Evolutionary conservation across 306 rosid genomes (phyloP), one percentile per base, ranked within the genome.

Genomic region (Acacia confusa): DNA sequence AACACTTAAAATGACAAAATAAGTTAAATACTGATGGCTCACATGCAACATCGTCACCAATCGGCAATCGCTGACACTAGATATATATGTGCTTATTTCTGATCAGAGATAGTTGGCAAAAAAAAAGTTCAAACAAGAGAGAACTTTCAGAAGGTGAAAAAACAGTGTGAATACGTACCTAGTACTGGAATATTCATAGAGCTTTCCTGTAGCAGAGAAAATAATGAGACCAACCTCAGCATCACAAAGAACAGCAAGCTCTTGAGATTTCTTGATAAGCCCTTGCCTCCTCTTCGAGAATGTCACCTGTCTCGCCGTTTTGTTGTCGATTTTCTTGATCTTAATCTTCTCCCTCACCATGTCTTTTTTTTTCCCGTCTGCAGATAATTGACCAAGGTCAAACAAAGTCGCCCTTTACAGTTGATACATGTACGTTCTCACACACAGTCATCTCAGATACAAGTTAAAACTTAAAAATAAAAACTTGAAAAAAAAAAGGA

Each of bases 251-350:
- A 71, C 77, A 17, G 77, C 32, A 3, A 72, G 77, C 44, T 72
- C 77, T 30, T 72, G 27, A 17, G 77, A 64, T 72, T 72, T 72
- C 77, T 72, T 72, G 28, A 72, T 28, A 25, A 72, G 64, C 28
- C 77, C 77, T 28, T 45, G 63, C 19, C 77, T 72, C 44, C 77
- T 72, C 77, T 72, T 72, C 9, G 77, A 72, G 64, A 72, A 72
- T 16, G 77, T 72, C 63, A 48, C 77, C 45, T 72, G 77, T 27
- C 77, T 72, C 64, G 77, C 77, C 45, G 77, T 28, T 19, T 30
- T 7, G 77, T 50, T 48, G 27, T 72, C 77, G 24, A 48, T 72
- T 72, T 72, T 72, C 77, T 28, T 72, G 0, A 72, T 72, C 45
- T 72, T 50, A 2, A 72, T 48, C 77, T 72, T 72, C 45, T 72